Base-by-base conservation (phyloP, 2,329 filamentous ascomycete species). In the Myriosclerotinia duriaeana region DNA sequence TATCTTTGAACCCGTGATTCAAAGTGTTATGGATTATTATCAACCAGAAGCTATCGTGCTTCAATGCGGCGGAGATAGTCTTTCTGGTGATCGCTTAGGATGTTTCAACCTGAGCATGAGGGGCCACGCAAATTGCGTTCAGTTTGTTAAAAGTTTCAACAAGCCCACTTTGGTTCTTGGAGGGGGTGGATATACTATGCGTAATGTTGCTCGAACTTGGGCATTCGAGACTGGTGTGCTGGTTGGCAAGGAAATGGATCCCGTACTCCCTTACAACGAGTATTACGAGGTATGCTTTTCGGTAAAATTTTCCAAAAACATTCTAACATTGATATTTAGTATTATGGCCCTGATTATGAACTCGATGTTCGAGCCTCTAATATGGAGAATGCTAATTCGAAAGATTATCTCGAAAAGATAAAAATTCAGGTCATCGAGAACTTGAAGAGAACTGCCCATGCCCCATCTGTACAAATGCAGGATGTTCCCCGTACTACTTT, bases 21-120 rank as follows among this genome's bases (percentile, higher is more conserved):
- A 90, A 62, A 88, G 89, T 52, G 92, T 96, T 66, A 92, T 97
- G 81, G 86, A 90, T 66, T 93, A 89, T 74, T 99, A 93, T 81
- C 88, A 90, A 66, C 95, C 95, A 0, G 88, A 93, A 72, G 94
- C 93, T 5, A 94, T 99, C 65, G 95, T 98, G 6, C 84, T 99
- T 4, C 95, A 99, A 78, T 99, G 95, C 75, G 95, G 95, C 65
- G 94, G 94, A 59, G 95, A 99, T 80, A 96, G 91, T 74, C 84
- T 99, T 20, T 96, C 93, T 38, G 94, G 95, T 58, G 95, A 99
- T 78, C 88, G 95, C 46, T 85, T 99, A 0, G 95, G 95, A 63
- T 96, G 93, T 78, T 99, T 99, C 84, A 99, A 98, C 77, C 84
- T 99, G 69, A 98, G 96, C 79, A 97, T 99, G 86, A 89, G 89